phyloP scores from a whole-genome alignment of 2,329 filamentous ascomycete genomes.

The Dactylellina drechsleri region DNA sequence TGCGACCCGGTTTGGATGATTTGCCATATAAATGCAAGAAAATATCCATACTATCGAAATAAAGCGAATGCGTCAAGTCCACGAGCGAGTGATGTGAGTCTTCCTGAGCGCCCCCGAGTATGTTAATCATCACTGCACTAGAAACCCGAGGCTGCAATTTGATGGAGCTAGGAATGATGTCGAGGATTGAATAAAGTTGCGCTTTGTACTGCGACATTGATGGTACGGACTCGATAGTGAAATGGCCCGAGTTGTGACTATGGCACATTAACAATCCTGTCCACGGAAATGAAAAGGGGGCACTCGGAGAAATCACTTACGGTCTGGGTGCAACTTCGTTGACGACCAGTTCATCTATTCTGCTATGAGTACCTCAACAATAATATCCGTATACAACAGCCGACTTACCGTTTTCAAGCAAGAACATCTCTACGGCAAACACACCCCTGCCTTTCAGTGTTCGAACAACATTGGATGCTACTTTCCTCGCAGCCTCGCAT shows the following conservation, averaged over 20 bases:
- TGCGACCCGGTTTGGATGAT: slow-evolving; percentile 25
- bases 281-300: neutral
- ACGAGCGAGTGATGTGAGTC: slow-evolving; percentile 71
- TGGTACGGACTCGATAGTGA: slow-evolving; percentile 76
- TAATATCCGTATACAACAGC: too few relatives aligned
- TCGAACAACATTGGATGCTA: slow-evolving; percentile 61
- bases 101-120: slow-evolving; percentile 69
- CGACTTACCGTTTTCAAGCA: slow-evolving; percentile 71
- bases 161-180: slow-evolving; percentile 66
- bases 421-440: slow-evolving; percentile 96
- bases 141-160: slow-evolving; percentile 8
- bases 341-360: slow-evolving; percentile 70
- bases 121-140: slow-evolving; percentile 66
- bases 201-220: slow-evolving; percentile 91
- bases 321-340: slow-evolving; percentile 86
- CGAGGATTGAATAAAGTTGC: slow-evolving; percentile 84
- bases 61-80: slow-evolving; percentile 66
- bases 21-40: slow-evolving; percentile 80
- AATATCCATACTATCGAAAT: neutral
- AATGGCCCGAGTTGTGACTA: slow-evolving; percentile 80
- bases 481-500: slow-evolving; percentile 75
- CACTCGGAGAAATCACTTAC: neutral
- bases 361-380: neutral
- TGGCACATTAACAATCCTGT: too few relatives aligned
- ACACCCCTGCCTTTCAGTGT: slow-evolving; percentile 75